phyloP scores from a whole-genome alignment of 768 basidiomycete genomes.

The Butyriboletus loyo region DNA sequence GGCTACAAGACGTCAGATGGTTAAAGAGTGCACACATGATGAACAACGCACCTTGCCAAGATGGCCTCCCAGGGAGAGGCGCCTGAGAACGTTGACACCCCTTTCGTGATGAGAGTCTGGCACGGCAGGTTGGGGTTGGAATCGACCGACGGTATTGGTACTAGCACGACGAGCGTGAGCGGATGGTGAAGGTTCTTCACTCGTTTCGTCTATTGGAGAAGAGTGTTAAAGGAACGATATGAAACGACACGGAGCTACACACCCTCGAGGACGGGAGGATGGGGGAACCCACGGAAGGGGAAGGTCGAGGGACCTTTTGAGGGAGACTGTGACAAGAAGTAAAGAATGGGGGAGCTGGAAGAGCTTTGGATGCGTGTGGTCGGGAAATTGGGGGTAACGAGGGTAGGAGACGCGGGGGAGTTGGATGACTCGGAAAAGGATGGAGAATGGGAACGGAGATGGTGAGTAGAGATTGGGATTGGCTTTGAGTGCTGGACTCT shows the following conservation, averaged over 20 bases:
- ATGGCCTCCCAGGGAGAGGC: constrained; percentile 67
- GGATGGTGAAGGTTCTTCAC: constrained; percentile 41
- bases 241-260: constrained; percentile 5
- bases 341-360: constrained; percentile 68
- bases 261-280: constrained; percentile 66
- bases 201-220: constrained; percentile 36
- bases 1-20: constrained; percentile 7
- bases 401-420: constrained; percentile 51
- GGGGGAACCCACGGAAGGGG: constrained; percentile 54
- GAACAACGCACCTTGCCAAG: constrained; percentile 51
- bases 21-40: background rate
- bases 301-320: constrained; percentile 52
- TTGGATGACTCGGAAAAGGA: constrained; percentile 58
- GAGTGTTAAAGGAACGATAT: background rate
- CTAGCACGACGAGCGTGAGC: constrained; percentile 62
- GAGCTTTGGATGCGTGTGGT: constrained; percentile 47
- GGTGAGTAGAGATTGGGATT: constrained; percentile 52
- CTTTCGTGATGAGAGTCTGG: constrained; percentile 57
- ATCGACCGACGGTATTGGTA: constrained; percentile 54
- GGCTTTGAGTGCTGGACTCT: constrained; percentile 56
- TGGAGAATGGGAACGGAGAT: constrained; percentile 55
- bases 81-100: constrained; percentile 66
- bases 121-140: constrained; percentile 43
- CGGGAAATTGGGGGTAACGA: constrained; percentile 46
- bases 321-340: constrained; percentile 62